These are phyloP conservation scores for Wickerhamiella slavikovae DNA, from an alignment of 805 yeast genomes.

Conservation along the genomic window DNA sequence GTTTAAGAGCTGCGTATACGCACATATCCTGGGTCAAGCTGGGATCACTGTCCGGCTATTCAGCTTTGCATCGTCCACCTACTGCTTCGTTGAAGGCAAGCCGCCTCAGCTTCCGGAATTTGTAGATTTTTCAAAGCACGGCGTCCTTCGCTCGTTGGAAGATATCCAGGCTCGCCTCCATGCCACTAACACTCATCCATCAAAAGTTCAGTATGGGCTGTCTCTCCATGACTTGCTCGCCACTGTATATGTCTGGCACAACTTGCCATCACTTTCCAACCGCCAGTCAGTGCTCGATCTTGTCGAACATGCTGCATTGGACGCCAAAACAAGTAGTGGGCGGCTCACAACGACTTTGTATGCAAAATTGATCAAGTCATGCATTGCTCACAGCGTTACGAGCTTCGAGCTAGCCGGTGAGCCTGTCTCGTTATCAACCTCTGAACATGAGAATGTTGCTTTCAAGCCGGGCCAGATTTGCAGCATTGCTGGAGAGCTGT, in stretches of 20 bases:
- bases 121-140: conserved; percentile 10
- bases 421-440: not conserved
- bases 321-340: conserved; percentile 4
- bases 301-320: conserved; percentile 10
- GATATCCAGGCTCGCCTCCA: conserved; percentile 10
- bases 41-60: conserved; percentile 6
- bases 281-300: conserved; percentile 8
- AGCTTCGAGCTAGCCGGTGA: not conserved
- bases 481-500: conserved; percentile 1
- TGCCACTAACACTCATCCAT: conserved; percentile 1
- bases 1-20: conserved; percentile 7
- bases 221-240: conserved; percentile 8
- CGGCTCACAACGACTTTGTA: conserved; percentile 5
- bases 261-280: conserved; percentile 6
- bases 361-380: conserved; percentile 6
- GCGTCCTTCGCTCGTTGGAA: conserved; percentile 6
- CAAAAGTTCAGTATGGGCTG: conserved; percentile 7
- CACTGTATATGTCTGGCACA: conserved; percentile 10
- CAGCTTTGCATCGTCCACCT: conserved; percentile 6
- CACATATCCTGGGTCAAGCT: conserved; percentile 2
- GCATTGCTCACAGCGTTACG: conserved; percentile 6
- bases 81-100: conserved; percentile 6
- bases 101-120: too few species aligned
- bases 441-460: not conserved
- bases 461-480: conserved; percentile 1